Percentiles rank a stretch among this genome's conserved stretches.
Evolutionary conservation across 2,329 filamentous ascomycete species (phyloP).

Genomic region (Trichoderma pleuroti): DNA sequence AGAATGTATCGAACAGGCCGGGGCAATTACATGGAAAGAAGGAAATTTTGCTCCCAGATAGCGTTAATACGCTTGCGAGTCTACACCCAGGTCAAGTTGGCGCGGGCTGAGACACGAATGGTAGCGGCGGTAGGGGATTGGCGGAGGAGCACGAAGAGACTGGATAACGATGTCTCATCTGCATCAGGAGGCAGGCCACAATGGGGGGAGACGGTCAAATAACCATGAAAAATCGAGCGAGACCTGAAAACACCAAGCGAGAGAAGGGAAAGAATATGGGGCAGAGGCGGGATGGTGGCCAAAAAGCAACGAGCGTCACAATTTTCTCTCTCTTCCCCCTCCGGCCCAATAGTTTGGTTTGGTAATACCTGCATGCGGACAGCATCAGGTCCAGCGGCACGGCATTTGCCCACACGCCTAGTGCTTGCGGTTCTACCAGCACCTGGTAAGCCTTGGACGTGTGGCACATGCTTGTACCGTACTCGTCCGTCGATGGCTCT

Average conservation of each 20-base stretch:
- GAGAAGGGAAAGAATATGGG: neutral
- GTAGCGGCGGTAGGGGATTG: constrained; percentile 1
- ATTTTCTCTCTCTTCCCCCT: neutral
- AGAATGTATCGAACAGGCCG: neutral
- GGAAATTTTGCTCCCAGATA: neutral
- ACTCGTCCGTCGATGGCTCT: neutral
- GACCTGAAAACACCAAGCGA: neutral
- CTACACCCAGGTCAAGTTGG: constrained; percentile 2
- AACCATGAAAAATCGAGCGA: neutral
- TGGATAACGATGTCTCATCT: constrained; percentile 8
- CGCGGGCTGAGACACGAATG: constrained; percentile 16
- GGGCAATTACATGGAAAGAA: neutral
- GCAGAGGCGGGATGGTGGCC: neutral
- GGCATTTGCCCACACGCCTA: constrained; percentile 6
- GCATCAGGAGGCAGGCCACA: constrained; percentile 1
- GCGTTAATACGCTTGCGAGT: neutral
- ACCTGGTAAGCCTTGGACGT: neutral
- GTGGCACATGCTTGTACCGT: neutral
- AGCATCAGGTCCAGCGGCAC: constrained; percentile 3
- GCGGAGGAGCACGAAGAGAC: neutral
- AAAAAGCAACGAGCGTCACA: constrained; percentile 4
- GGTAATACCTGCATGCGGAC: constrained; percentile 11
- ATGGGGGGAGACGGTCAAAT: constrained; percentile 7
- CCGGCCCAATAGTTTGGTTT: constrained; percentile 5
- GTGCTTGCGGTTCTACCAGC: constrained; percentile 7